These are phyloP conservation scores for Chlamydomonas sp. DNA, from an alignment of 139 green algal species.

Conservation along the genomic window DNA sequence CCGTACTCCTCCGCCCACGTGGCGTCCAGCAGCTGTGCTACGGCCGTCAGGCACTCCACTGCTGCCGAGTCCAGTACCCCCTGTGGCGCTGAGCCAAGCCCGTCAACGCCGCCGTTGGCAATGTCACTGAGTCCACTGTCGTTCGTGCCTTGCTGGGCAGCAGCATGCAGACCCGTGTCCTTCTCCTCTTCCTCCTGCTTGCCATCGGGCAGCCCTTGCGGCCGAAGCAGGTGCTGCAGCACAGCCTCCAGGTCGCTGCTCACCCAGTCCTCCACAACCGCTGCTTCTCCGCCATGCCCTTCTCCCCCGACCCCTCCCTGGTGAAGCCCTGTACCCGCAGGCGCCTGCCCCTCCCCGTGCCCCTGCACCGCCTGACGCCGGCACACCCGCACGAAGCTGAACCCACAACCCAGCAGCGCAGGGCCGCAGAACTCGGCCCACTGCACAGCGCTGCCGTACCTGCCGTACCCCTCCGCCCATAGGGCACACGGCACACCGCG, in stretches of 20 bases:
- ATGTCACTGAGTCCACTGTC: too few species aligned
- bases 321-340: too few species aligned
- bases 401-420: conserved; percentile 28
- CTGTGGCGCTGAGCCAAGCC: neutral
- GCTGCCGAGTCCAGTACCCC: neutral
- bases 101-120: neutral
- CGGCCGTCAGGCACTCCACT: neutral
- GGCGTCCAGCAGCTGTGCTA: neutral
- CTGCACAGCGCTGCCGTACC: conserved; percentile 14
- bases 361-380: neutral
- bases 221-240: neutral
- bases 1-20: conserved; percentile 22
- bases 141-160: too few species aligned
- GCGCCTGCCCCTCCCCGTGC: too few species aligned
- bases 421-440: conserved; percentile 34
- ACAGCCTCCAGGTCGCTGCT: conserved; percentile 12
- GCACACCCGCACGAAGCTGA: conserved; percentile 6
- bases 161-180: too few species aligned
- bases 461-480: conserved; percentile 20
- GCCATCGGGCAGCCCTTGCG: neutral
- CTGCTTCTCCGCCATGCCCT: too few species aligned
- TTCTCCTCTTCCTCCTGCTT: neutral
- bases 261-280: neutral
- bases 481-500: conserved; percentile 15
- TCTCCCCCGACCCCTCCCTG: neutral